Percentiles rank a stretch among this genome's conserved stretches.
Evolutionary conservation across 2,329 filamentous ascomycete species (phyloP).

Genomic region (Ophiosphaerella korrae): DNA sequence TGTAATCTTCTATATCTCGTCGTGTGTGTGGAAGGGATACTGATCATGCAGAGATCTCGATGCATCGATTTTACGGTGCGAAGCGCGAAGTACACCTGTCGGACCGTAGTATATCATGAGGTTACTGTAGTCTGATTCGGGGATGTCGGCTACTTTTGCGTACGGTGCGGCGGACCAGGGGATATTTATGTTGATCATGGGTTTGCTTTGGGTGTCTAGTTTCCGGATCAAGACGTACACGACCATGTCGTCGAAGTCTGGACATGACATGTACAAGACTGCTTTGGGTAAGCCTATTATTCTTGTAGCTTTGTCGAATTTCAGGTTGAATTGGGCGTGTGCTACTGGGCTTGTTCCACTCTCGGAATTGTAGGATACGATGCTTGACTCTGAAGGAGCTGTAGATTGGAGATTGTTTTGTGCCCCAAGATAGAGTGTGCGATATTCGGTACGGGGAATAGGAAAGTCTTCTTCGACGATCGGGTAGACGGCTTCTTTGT

Average conservation of each 20-base stretch:
- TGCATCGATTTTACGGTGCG: slow-evolving; percentile 11
- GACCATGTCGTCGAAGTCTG: slow-evolving; percentile 51
- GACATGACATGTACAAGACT: slow-evolving; percentile 53
- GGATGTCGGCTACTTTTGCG: slow-evolving; percentile 8
- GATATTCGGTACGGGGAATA: slow-evolving; percentile 19
- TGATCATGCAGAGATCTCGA: slow-evolving; percentile 20
- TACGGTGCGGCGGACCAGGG: slow-evolving; percentile 28
- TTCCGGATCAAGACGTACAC: slow-evolving; percentile 24
- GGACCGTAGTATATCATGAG: slow-evolving; percentile 10
- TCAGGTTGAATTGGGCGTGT: neutral
- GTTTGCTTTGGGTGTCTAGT: slow-evolving; percentile 42
- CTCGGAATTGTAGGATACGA: slow-evolving; percentile 6
- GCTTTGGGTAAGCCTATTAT: slow-evolving; percentile 57
- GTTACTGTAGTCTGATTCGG: slow-evolving; percentile 8
- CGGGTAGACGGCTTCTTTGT: slow-evolving; percentile 17
- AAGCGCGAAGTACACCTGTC: slow-evolving; percentile 19
- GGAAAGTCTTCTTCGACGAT: slow-evolving; percentile 21
- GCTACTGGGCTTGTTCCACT: neutral
- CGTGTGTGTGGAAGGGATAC: slow-evolving; percentile 46
- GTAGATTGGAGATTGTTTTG: neutral
- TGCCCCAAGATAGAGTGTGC: slow-evolving; percentile 12
- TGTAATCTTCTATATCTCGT: slow-evolving; percentile 47
- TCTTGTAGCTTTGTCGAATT: slow-evolving; percentile 46
- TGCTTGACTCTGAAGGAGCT: neutral
- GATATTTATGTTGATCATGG: slow-evolving; percentile 51